Evolutionary conservation across 1,284 basidiomycete genomes (phyloP).

Genomic region (Bothia castanella): DNA sequence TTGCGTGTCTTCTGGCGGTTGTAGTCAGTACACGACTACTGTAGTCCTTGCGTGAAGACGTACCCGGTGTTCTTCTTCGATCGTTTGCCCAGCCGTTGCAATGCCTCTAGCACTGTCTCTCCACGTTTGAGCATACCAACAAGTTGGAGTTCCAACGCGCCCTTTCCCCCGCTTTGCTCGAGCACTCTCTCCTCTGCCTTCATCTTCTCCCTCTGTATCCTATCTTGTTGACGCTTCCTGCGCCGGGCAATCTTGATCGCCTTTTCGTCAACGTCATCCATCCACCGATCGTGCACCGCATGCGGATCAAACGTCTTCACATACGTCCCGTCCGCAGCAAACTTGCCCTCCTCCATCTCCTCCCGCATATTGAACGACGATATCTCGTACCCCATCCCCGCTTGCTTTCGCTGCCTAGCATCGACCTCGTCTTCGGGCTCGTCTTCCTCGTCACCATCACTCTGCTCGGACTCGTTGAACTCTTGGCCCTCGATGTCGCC

Average conservation of each 20-base stretch:
- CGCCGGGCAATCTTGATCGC: constrained; percentile 82
- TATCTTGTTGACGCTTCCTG: constrained; percentile 65
- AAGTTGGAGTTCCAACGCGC: constrained; percentile 64
- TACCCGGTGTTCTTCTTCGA: constrained; percentile 59
- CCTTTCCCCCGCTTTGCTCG: constrained; percentile 62
- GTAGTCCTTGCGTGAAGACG: constrained; percentile 16
- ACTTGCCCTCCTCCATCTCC: constrained; percentile 97
- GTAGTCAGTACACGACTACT: constrained; percentile 2
- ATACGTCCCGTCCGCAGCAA: constrained; percentile 91
- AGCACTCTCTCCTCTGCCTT: constrained; percentile 71
- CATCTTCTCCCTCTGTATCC: constrained; percentile 64
- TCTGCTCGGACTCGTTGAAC: constrained; percentile 58
- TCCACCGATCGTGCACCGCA: constrained; percentile 92
- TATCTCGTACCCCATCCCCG: constrained; percentile 89
- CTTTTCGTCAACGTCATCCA: constrained; percentile 83
- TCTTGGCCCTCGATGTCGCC: constrained; percentile 97
- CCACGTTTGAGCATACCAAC: constrained; percentile 78
- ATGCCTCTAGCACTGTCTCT: constrained; percentile 86
- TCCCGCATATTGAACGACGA: constrained; percentile 99
- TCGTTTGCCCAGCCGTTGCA: constrained; percentile 79
- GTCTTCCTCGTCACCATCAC: constrained; percentile 47
- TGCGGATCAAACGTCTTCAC: constrained; percentile 86
- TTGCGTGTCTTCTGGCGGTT: constrained; percentile 28
- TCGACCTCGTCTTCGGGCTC: constrained; percentile 80
- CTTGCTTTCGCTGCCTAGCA: constrained; percentile 65